Conservation (phyloP, 23 red algal species). For the Agarophyton chilense region DNA sequence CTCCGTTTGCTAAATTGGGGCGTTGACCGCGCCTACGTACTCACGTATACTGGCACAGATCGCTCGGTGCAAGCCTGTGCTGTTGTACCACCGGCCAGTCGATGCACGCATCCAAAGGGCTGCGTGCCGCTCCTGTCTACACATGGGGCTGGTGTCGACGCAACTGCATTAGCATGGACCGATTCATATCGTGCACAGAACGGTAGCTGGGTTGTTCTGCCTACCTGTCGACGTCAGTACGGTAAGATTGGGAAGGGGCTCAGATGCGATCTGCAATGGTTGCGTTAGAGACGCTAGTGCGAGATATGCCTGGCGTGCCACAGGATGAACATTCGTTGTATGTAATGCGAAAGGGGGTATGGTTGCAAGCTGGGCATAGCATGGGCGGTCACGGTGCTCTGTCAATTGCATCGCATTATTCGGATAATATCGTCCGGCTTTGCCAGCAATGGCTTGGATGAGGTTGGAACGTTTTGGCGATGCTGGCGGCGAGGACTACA, state of each 20-base stretch:
- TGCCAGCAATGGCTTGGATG: constrained; percentile 68
- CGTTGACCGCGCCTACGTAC: constrained; percentile 10
- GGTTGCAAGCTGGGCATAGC: constrained; percentile 69
- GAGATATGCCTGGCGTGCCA: constrained; percentile 47
- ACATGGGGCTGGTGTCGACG: constrained; percentile 66
- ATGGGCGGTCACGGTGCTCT: constrained; percentile 71
- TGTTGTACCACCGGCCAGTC: constrained; percentile 38
- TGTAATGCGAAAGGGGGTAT: neutral
- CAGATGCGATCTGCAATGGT: constrained; percentile 38
- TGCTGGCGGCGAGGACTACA: neutral
- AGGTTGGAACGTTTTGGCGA: constrained; percentile 14
- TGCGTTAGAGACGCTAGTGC: constrained; percentile 14
- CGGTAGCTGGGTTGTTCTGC: constrained; percentile 58
- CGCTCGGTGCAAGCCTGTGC: constrained; percentile 46
- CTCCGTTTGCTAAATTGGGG: constrained; percentile 33
- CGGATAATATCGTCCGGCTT: constrained; percentile 41
- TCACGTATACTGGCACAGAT: constrained; percentile 54
- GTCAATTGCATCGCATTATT: constrained; percentile 43
- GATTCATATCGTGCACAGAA: constrained; percentile 57
- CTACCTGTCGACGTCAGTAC: constrained; percentile 43
- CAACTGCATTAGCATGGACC: constrained; percentile 44
- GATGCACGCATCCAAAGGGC: constrained; percentile 25
- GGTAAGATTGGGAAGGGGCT: constrained; percentile 66
- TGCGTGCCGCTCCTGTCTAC: constrained; percentile 58
- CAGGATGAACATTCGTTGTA: constrained; percentile 10